Evolutionary conservation across 345 rosid species (phyloP).

Genomic region (Geranium rotundifolium): DNA sequence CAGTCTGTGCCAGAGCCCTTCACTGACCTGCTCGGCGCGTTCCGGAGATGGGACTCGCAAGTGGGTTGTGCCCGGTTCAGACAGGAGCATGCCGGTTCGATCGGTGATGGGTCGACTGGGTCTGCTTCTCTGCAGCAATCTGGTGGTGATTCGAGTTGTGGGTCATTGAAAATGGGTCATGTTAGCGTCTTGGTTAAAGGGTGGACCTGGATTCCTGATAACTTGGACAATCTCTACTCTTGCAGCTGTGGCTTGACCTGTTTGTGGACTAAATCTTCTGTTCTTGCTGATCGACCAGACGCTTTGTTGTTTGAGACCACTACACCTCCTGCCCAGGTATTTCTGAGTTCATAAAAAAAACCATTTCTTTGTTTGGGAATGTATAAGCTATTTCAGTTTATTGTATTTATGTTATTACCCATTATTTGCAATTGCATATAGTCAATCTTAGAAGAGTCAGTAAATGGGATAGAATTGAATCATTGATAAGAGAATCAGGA

Average conservation of each 20-base stretch:
- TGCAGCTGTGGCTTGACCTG: constrained; percentile 85
- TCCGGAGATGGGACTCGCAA: constrained; percentile 59
- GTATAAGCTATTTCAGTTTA: no score
- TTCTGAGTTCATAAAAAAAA: no score
- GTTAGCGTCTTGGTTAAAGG: constrained; percentile 76
- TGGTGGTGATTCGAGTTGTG: constrained; percentile 32
- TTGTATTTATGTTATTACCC: not conserved
- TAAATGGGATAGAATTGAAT: no score
- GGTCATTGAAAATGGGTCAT: constrained; percentile 42
- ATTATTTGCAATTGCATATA: no score
- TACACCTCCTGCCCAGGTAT: constrained; percentile 68
- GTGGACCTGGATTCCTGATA: constrained; percentile 98
- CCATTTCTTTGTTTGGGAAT: not conserved
- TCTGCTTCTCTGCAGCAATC: constrained; percentile 46
- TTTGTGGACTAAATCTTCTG: constrained; percentile 89
- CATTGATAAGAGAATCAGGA: no score
- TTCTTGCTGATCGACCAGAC: constrained; percentile 80
- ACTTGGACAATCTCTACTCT: constrained; percentile 75
- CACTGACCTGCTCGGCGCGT: constrained; percentile 41
- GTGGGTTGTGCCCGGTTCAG: constrained; percentile 72
- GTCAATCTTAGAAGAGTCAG: no score
- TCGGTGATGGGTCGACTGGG: constrained; percentile 25
- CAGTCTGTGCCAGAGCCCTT: constrained; percentile 36
- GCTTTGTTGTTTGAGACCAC: constrained; percentile 74
- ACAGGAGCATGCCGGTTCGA: constrained; percentile 24